These are phyloP conservation scores for Canavalia gladiata DNA, from an alignment of 306 rosid genomes.

Conservation along the genomic window DNA sequence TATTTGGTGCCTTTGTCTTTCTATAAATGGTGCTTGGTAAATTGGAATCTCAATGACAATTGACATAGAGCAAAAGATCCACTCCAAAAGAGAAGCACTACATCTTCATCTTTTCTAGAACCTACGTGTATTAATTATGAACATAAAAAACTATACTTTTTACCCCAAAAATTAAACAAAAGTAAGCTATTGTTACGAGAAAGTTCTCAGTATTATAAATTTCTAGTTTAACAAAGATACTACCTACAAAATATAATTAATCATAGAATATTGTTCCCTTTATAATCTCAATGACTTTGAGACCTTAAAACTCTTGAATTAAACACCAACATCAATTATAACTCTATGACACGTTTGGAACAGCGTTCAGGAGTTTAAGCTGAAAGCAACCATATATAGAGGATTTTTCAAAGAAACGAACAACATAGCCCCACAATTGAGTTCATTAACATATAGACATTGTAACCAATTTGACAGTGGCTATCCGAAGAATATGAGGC, in stretches of 20 bases:
- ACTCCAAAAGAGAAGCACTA: not conserved
- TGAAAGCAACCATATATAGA: not conserved
- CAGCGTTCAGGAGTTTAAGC: not conserved
- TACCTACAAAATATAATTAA: not conserved
- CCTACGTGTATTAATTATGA: not conserved
- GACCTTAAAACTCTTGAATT: not conserved
- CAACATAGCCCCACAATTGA: not conserved
- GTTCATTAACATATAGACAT: not conserved
- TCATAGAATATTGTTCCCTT: not conserved
- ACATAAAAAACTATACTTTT: not conserved
- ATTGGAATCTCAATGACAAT: not conserved
- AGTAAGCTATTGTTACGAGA: not conserved
- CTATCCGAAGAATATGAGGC: not conserved
- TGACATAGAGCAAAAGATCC: not conserved
- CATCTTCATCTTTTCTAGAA: not conserved
- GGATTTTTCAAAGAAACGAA: not conserved
- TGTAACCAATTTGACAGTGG: not conserved
- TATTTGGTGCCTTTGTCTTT: constrained; percentile 1
- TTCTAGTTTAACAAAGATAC: not conserved
- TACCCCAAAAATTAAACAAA: not conserved
- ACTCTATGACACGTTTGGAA: not conserved
- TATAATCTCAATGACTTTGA: not conserved
- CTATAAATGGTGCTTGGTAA: not conserved
- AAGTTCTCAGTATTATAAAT: not conserved
- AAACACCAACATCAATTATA: not conserved